Evolutionary conservation across 2,329 filamentous ascomycete genomes (phyloP), one percentile per base, ranked within the genome.

Genomic region (Microcyclospora pomicola): DNA sequence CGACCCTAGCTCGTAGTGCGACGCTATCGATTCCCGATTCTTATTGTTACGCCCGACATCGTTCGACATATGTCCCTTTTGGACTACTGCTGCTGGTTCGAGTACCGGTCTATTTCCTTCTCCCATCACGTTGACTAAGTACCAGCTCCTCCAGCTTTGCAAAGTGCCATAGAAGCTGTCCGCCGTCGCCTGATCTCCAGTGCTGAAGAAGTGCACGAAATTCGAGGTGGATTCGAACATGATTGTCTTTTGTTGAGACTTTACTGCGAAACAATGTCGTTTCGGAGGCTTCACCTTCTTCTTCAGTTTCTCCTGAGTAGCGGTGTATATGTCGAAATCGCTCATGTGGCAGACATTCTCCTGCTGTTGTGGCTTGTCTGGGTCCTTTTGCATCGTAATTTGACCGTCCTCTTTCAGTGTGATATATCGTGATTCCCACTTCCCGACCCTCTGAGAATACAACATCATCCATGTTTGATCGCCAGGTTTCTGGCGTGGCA

Each of bases 201-300:
- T 84, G 41, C 76, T 80, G 62, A 96, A 93, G 61, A 88, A 94
- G 54, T 96, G 88, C 2, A 93, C 82, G 54, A 85, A 96, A 49
- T 88, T 88, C 36, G 82, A 77, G 2, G 79, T 82, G 38, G 80
- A 79, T 38, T 85, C 64, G 52, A 95, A 95, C 52, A 93, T 77
- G 41, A 74, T 77, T 0, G 80, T 80, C 59, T 88, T 93, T 54
- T 94, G 80, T 62, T 94, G 86, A 49, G 83, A 92, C 62, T 94
- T 95, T 49, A 96, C 71, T 1, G 85, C 87, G 52, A 82, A 88
- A 61, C 84, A 93, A 48, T 77, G 71, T 53, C 79, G 82, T 60
- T 91, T 93, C 0, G 88, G 88, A 1, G 86, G 80, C 51, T 80
- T 86, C 37, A 95, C 69, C 45, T 75, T 71, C 51, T 80, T 82